These are phyloP conservation scores for Fusarium sp. DNA, from an alignment of 2,329 filamentous ascomycete species.

Conservation along the genomic window DNA sequence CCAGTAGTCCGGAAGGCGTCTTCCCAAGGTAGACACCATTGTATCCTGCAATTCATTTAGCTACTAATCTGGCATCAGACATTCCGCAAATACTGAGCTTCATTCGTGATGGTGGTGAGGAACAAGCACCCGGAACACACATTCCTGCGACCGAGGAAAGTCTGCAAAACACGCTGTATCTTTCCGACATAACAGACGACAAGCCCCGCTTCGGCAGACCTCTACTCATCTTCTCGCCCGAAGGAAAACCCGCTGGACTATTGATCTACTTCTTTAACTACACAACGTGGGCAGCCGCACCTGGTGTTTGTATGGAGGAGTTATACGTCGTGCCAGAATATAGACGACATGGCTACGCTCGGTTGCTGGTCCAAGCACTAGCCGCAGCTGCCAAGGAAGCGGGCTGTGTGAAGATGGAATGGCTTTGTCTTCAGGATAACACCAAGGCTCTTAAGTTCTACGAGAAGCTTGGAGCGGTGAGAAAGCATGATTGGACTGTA, in stretches of 20 bases:
- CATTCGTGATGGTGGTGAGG: background rate
- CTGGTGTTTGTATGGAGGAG: conserved; percentile 16
- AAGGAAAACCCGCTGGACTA: background rate
- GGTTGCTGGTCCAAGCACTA: background rate
- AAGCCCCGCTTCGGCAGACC: conserved; percentile 1
- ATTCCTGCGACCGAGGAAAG: background rate
- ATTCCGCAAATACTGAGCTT: background rate
- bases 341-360: conserved; percentile 11
- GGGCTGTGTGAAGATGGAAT: conserved; percentile 12
- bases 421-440: conserved; percentile 9
- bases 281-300: conserved; percentile 8
- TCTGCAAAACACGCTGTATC: background rate
- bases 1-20: background rate
- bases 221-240: background rate
- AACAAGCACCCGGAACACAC: background rate
- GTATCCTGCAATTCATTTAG: background rate
- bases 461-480: conserved; percentile 6
- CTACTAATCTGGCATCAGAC: background rate
- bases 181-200: background rate
- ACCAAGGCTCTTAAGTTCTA: background rate
- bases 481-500: conserved; percentile 1
- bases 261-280: conserved; percentile 18
- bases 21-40: background rate
- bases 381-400: background rate
- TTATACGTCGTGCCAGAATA: background rate